Base-by-base conservation (phyloP, 1,284 basidiomycete species). In the Apiotrichum akiyoshidainum region DNA sequence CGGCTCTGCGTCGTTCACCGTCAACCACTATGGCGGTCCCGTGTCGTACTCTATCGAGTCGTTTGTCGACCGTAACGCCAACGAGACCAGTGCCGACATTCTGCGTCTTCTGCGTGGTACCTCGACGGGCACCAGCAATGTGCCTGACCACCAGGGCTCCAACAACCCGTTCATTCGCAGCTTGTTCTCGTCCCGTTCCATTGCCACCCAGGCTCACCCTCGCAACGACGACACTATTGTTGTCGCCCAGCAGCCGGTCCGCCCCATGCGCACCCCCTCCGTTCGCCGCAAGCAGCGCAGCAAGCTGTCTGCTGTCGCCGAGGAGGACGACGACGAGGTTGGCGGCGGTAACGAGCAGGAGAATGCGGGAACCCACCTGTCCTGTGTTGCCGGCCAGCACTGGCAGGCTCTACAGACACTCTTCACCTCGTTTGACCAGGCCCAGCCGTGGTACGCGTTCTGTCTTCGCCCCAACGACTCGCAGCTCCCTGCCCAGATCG, bases 401-500 rank as follows among this genome's bases (percentile, higher is more conserved):
- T 84, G 86, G 63, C 78, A 85, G 0, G 90, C 92, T 1, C 79
- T 97, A 37, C 87, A 91, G 68, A 88, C 87, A 0, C 82, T 98
- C 7, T 90, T 97, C 67, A 86, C 91, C 64, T 94, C 92, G 0
- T 81, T 98, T 21, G 87, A 89, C 57, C 93, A 96, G 66, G 88
- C 90, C 14, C 91, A 96, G 79, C 81, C 86, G 1, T 98, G 94
- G 94, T 89, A 88, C 70, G 83, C 96, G 7, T 89, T 96, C 77
- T 96, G 92, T 71, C 77, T 98, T 64, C 92, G 91, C 68, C 92
- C 93, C 12, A 98, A 98, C 73, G 93, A 97, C 79, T 88, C 90
- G 19, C 92, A 96, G 74, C 80, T 97, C 19, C 90, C 93, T 34
- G 92, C 92, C 72, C 93, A 98, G 75, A 80, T 96, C 57, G 95